phyloP scores from a whole-genome alignment of 2,329 filamentous ascomycete species.

The Elsinoe necatrix region DNA sequence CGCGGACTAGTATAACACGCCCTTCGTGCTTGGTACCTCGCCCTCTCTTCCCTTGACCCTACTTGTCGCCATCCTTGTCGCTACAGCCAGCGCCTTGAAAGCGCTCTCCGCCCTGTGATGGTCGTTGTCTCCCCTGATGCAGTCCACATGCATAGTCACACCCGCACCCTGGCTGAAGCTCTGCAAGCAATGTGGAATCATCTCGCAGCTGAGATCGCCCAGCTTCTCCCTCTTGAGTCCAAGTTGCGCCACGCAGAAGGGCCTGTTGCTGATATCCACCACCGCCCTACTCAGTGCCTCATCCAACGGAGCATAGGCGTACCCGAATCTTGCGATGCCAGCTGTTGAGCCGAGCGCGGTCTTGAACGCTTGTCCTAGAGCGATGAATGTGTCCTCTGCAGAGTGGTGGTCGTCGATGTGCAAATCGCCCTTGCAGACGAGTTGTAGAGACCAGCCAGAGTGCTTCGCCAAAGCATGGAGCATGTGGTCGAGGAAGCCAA shows the following conservation, averaged over 20 bases:
- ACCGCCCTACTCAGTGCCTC: slow-evolving; percentile 91
- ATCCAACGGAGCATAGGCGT: slow-evolving; percentile 86
- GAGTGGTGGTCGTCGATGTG: slow-evolving; percentile 99
- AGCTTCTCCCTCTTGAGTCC: slow-evolving; percentile 87
- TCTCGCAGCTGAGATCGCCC: slow-evolving; percentile 86
- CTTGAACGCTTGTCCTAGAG: slow-evolving; percentile 77
- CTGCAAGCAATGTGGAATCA: slow-evolving; percentile 92
- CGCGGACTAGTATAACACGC: slow-evolving; percentile 53
- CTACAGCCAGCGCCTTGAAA: slow-evolving; percentile 91
- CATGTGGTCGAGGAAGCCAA: slow-evolving; percentile 99
- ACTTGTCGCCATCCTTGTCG: slow-evolving; percentile 66
- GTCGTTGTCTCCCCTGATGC: slow-evolving; percentile 82
- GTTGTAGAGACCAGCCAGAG: slow-evolving; percentile 79
- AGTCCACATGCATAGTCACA: slow-evolving; percentile 92
- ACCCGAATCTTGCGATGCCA: slow-evolving; percentile 83
- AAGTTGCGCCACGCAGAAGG: slow-evolving; percentile 74
- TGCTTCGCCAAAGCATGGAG: slow-evolving; percentile 94
- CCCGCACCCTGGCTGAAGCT: slow-evolving; percentile 87
- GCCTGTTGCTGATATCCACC: slow-evolving; percentile 87
- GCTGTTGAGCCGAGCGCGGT: slow-evolving; percentile 66
- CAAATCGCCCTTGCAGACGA: slow-evolving; percentile 79
- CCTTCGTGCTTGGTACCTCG: slow-evolving; percentile 94
- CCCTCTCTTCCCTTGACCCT: slow-evolving; percentile 73
- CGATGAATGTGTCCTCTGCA: slow-evolving; percentile 88
- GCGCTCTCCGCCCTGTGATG: slow-evolving; percentile 94